Evolutionary conservation across 1,139 yeast genomes (phyloP), one percentile per base, ranked within the genome.

Genomic region (Taphrina betulina): DNA sequence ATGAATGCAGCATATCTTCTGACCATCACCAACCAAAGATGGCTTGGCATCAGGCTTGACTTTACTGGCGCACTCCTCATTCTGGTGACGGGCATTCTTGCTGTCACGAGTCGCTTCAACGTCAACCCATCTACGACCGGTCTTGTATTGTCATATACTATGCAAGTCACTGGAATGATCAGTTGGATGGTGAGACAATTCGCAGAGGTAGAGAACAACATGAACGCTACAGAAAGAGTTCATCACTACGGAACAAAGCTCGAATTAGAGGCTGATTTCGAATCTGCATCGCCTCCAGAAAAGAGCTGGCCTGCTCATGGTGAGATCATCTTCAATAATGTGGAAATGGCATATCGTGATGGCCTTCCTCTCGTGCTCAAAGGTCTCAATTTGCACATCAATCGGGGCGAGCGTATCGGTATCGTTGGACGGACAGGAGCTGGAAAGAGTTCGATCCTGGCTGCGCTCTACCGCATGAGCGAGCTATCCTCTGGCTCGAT

Each of bases 211-310:
- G 95, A 87, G 67, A 86, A 85, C 69, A 84, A 83, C 65, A 78
- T 87, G 88, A 85, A 85, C 65, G 81, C 94, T 5, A 92, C 83
- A n/a, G 95, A 88, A 71, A 78, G 96, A 67, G 70, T 88, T 53
- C 76, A 80, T 60, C 78, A 82, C 57, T 86, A 86, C 68, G 92
- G 90, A 0, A 74, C 76, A 22, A 81, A 83, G 28, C 70, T 87
- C 56, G 85, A 84, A 0, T 78, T 76, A 62, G 92, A 84, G 65
- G 81, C 83, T 0, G 72, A 78, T 0, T 50, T 40, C n/a, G 78
- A 79, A 66, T 70, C 68, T 37, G 79, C 76, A 53, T 72, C 74
- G 2, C 69, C 75, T 3, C 90, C 94, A 4, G 57, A 66, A 65
- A 73, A 75, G 5, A 74, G 75, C 2, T 84, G 92, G 90, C 92